Evolutionary conservation across 2,329 filamentous ascomycete genomes (phyloP), one percentile per base, ranked within the genome.

Genomic region (Fusarium floridanum): DNA sequence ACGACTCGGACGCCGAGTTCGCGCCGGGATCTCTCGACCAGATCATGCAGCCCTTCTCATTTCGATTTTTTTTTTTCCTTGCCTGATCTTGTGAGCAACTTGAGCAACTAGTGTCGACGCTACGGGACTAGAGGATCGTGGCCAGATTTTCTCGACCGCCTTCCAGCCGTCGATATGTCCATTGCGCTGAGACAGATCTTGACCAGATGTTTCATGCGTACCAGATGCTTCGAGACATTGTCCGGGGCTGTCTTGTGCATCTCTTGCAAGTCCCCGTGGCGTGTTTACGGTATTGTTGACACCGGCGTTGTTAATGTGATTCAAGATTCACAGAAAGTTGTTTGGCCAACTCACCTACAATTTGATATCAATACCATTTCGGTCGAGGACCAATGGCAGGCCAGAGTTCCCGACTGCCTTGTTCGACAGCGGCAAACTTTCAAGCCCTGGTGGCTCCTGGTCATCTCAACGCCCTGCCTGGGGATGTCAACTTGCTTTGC

Each of bases 1-100:
- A 73, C 74, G 69, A 79, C 71, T 77, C 70, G 68, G 73, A 74
- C 74, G 77, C 77, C 77, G 76, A 79, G 70, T 73, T 78, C 76
- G 74, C 73, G 73, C 77, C 77, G 77, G 77, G 71, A 72, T 78
- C 70, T 66, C 64, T 78, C 62, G 70, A 76, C 76, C 64, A 73
- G 62, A 74, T 73, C 70, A 76, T 76, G 76, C 77, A 76, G 72
- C 68, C 65, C 65, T 73, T 70, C 55, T 70, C 64, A 70, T 73
- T 78, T 74, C 59, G 66, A 61, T 67, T 43, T 68, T 71, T 72
- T 50, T 67, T 67, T 45, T 24, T 24, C 24, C 67, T 76, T 74
- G 66, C 73, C 62, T 76, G 66, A 75, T 70, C 66, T 66, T 75
- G 62, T 75, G 68, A 77, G 68, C 68, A 72, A 53, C 76, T 79